Conservation (phyloP, 2,329 filamentous ascomycete species). For the Fusarium neocosmosporiellum region DNA sequence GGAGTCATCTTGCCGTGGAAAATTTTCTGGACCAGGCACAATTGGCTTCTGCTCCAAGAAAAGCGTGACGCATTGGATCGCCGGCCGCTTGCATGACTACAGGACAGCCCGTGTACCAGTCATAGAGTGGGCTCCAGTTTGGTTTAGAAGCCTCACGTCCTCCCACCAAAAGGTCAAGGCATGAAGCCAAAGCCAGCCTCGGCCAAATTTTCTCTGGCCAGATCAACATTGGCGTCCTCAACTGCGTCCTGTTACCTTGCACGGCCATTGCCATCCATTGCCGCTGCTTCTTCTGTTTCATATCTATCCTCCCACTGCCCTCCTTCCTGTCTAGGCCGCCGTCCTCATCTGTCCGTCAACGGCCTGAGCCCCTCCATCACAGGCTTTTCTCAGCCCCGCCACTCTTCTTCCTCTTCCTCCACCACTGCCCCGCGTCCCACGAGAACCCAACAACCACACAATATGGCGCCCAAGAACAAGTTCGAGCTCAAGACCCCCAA, state of each 20-base stretch:
- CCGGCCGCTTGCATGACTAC: conserved; percentile 34
- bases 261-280: conserved; percentile 13
- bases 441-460: conserved; percentile 27
- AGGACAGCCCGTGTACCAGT: conserved; percentile 5
- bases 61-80: conserved; percentile 31
- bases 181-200: conserved; percentile 40
- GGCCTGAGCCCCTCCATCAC: conserved; percentile 34
- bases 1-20: not conserved
- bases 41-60: conserved; percentile 16
- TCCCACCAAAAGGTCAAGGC: conserved; percentile 32
- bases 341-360: conserved; percentile 10
- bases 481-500: conserved; percentile 83
- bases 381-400: conserved; percentile 40
- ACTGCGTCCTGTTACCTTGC: conserved; percentile 13
- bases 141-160: conserved; percentile 29
- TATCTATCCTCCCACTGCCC: conserved; percentile 1
- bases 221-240: conserved; percentile 28
- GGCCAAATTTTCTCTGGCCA: conserved; percentile 40
- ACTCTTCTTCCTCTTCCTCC: conserved; percentile 28
- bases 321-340: conserved; percentile 14
- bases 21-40: conserved; percentile 19
- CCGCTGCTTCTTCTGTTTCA: not conserved
- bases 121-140: conserved; percentile 31
- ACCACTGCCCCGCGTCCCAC: conserved; percentile 40
- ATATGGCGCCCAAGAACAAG: conserved; percentile 47